Conservation (phyloP, 345 rosid genomes). For the Gossypium stocksii region DNA sequence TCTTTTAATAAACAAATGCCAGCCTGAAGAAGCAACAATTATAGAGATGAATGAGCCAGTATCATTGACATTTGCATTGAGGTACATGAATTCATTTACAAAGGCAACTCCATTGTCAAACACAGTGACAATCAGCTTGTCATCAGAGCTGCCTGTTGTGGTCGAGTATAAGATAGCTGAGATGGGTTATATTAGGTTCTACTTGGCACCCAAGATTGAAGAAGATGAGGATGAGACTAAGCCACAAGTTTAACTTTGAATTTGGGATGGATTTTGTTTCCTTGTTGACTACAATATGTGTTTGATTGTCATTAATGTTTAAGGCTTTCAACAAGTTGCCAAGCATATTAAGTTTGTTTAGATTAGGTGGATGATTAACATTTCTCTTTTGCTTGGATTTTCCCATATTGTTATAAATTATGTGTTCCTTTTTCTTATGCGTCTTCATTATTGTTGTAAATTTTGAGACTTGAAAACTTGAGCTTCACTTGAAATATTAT, state of each 20-base stretch:
- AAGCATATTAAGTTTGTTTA: background rate
- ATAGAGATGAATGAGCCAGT: constrained; percentile 96
- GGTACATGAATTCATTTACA: constrained; percentile 97
- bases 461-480: no score
- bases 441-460: no score
- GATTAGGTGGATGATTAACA: background rate
- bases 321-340: background rate
- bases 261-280: background rate
- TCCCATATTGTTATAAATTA: background rate
- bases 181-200: constrained; percentile 91
- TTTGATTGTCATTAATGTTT: constrained; percentile 5
- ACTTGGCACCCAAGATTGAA: constrained; percentile 97
- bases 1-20: constrained; percentile 27
- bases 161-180: constrained; percentile 99
- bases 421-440: background rate
- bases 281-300: constrained; percentile 7
- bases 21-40: constrained; percentile 91
- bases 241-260: constrained; percentile 24
- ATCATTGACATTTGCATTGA: constrained; percentile 80
- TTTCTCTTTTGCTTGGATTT: background rate
- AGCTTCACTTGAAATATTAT: no score
- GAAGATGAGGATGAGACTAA: constrained; percentile 89
- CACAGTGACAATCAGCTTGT: constrained; percentile 82
- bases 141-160: constrained; percentile 92
- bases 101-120: constrained; percentile 87